Base-by-base conservation (phyloP, 352 stramenopile species). In the Pelagophyceae sp. region DNA sequence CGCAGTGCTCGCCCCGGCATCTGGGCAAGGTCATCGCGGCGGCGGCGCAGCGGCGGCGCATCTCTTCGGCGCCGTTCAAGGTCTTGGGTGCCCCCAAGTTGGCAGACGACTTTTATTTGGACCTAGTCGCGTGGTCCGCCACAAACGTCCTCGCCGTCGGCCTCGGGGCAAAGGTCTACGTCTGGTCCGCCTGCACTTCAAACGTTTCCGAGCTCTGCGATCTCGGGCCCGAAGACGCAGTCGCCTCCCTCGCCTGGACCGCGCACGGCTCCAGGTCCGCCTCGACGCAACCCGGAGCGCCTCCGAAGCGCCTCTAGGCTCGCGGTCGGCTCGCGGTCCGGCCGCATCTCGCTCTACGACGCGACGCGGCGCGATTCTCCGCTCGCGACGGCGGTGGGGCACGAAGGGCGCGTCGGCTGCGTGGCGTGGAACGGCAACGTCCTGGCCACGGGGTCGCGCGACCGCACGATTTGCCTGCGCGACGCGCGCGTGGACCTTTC, bases 41-140 rank as follows among this genome's bases (percentile, higher is more conserved):
- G 63, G n/a, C 38, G 50, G 25, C 84, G 88, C 79, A 89, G 89
- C 70, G 85, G 51, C 82, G 87, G 33, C 80, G 85, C 33, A 97
- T 98, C 82, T 81, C 91, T 20, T 96, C 96, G 77, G 90, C 92
- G 29, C 93, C 95, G 0, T 98, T 97, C 76, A 98, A 98, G 86
- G 91, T 98, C n/a, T 83, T 99, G 35, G 95, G 98, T 85, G 95
- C 95, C 27, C 95, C 95, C 0, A 86, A 89, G 15, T 84, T 99
- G 3, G 91, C 97, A 81, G 95, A 99, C 84, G 95, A 99, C 82
- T 99, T 98, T 83, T 99, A 99, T 80, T 82, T 99, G 19, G 98
- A 98, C 81, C 85, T 99, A 0, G 93, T 99, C 15, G 94, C 98
- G 82, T 99, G 95, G 95, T 97, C 91, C 0, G 88, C 91, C 0